Base-by-base conservation (phyloP, 352 stramenopile genomes). In the Pythium dissimile region DNA sequence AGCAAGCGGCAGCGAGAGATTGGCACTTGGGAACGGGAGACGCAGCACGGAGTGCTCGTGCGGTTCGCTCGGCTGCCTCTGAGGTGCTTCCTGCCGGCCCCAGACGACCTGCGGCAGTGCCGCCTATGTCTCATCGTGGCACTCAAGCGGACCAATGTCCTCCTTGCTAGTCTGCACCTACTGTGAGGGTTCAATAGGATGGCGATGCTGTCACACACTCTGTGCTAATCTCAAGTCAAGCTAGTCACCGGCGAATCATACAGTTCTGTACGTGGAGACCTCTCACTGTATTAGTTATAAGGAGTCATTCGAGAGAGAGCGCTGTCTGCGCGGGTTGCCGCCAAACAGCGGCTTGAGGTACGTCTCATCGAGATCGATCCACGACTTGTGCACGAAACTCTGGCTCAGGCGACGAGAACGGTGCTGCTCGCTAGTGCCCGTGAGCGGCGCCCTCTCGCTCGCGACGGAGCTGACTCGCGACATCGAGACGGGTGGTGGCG, bases 311-410 rank as follows among this genome's bases (percentile, higher is more conserved):
- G 51, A 67, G 27, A 54, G 15, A 0, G 59, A 41, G 2, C 41
- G 58, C 23, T 18, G 13, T 9, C n/a, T 28, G 9, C 62, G 62
- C 20, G 62, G 62, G 12, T 61, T 64, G 26, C 62, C 62, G 18
- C 62, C 62, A 46, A 69, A 69, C 10, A 69, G 20, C 21, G 62
- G 62, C 54, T 69, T 69, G 49, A 69, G 51, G 38, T 69, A 69
- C 41, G 35, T 60, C 43, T 69, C 62, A 39, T 69, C 62, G 28
- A 69, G 43, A 13, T 34, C 54, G 18, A 64, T 51, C 62, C 62
- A 69, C 28, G 54, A 54, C 28, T 46, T 34, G 43, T 61, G 62
- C 20, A 69, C 54, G 30, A 21, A 43, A 34, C 62, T 55, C 28
- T 68, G 61, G 35, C 53, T 60, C 2, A 13, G 12, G 13, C 18